Percentiles rank a stretch among this genome's conserved stretches.
Evolutionary conservation across 768 basidiomycete species (phyloP).

Genomic region (Lyophyllum shimeji): DNA sequence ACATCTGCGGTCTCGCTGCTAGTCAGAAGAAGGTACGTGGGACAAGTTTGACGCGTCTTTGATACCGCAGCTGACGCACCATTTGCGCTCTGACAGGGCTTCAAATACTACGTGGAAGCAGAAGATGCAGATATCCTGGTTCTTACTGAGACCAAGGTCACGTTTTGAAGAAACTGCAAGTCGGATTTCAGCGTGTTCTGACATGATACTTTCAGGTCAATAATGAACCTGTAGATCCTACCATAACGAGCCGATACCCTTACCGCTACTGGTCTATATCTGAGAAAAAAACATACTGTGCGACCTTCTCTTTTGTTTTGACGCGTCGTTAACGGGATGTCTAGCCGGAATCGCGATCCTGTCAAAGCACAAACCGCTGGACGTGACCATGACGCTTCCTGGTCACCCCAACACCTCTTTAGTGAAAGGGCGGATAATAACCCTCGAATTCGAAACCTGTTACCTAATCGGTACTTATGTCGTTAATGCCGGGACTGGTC

Average conservation of each 20-base stretch:
- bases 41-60: neutral
- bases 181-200: neutral
- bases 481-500: conserved; percentile 73
- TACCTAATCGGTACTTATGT: conserved; percentile 83
- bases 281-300: conserved; percentile 77
- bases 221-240: conserved; percentile 59
- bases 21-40: conserved; percentile 70
- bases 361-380: conserved; percentile 73
- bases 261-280: conserved; percentile 77
- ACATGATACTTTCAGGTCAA: conserved; percentile 54
- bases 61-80: neutral
- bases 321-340: neutral
- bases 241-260: conserved; percentile 58
- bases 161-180: neutral
- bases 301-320: conserved; percentile 18
- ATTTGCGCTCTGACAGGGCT: conserved; percentile 50
- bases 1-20: conserved; percentile 75
- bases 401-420: conserved; percentile 64
- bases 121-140: conserved; percentile 86
- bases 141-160: conserved; percentile 83
- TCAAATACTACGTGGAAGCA: conserved; percentile 78
- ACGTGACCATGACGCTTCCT: conserved; percentile 65
- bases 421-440: conserved; percentile 78
- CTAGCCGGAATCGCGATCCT: conserved; percentile 83
- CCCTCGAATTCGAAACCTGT: conserved; percentile 71